Evolutionary conservation across 2,329 filamentous ascomycete genomes (phyloP).

Genomic region (Parafenestella ontariensis): DNA sequence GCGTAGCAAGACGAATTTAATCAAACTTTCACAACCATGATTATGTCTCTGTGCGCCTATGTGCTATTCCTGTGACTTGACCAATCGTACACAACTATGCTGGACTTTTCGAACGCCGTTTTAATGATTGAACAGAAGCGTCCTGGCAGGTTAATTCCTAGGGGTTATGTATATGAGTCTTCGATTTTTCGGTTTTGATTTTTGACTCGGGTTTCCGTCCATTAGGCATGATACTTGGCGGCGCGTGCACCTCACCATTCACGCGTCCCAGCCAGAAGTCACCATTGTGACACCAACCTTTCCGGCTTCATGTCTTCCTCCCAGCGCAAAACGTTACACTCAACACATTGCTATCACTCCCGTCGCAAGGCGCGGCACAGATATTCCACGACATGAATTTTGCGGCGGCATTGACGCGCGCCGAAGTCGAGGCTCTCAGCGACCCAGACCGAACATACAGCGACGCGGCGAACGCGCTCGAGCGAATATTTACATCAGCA

Average conservation of each 20-base stretch:
- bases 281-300: constrained; percentile 23
- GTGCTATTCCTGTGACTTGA: not conserved
- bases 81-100: not conserved
- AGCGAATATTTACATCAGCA: constrained; percentile 4
- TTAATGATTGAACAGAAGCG: too few species aligned
- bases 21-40: constrained; percentile 11
- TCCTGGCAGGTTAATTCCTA: too few species aligned
- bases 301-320: constrained; percentile 27
- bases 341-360: constrained; percentile 14
- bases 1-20: constrained; percentile 18
- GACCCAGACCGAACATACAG: constrained; percentile 22
- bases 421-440: constrained; percentile 34
- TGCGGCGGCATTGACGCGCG: constrained; percentile 26
- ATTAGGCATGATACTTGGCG: constrained; percentile 13
- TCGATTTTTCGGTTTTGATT: not conserved
- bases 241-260: constrained; percentile 16
- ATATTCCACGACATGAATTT: constrained; percentile 36
- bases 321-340: constrained; percentile 10
- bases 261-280: constrained; percentile 18
- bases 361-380: constrained; percentile 26
- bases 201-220: not conserved
- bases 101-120: not conserved
- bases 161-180: too few species aligned
- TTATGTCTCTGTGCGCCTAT: not conserved
- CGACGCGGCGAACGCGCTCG: constrained; percentile 19